Percentiles rank a stretch among this genome's conserved stretches.
These are phyloP conservation scores for Myrmaecium sp. DNA, from an alignment of 2,329 filamentous ascomycete species.

Conservation along the genomic window DNA sequence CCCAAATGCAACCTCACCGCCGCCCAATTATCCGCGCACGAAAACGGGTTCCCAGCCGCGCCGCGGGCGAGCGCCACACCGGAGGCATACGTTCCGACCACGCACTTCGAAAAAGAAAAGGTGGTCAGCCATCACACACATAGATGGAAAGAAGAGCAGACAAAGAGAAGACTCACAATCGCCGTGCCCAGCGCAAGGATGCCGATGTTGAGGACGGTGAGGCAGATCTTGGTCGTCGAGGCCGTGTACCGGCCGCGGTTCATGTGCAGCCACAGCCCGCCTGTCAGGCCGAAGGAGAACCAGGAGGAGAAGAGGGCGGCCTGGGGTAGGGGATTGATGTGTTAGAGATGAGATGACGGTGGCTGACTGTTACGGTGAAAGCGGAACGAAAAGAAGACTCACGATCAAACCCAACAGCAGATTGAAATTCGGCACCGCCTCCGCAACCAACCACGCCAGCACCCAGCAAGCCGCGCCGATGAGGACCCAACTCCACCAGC, in stretches of 20 bases:
- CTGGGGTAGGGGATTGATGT: slow-evolving; percentile 1
- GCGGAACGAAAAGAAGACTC: slow-evolving; percentile 8
- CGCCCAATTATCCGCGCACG: slow-evolving; percentile 15
- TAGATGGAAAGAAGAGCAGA: no score
- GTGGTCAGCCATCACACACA: no score
- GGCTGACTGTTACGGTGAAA: no score
- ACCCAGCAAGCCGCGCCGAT: slow-evolving; percentile 41
- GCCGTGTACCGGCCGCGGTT: slow-evolving; percentile 23
- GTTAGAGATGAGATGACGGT: background rate
- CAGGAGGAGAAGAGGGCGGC: slow-evolving; percentile 44
- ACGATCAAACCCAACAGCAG: slow-evolving; percentile 45
- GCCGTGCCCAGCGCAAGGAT: slow-evolving; percentile 21
- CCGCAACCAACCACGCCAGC: slow-evolving; percentile 49
- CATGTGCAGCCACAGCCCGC: slow-evolving; percentile 31
- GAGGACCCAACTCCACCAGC: slow-evolving; percentile 39
- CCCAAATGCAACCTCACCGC: no score
- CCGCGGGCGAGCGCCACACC: slow-evolving; percentile 10
- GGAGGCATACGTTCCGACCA: slow-evolving; percentile 13
- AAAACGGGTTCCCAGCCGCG: slow-evolving; percentile 12
- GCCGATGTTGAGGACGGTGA: slow-evolving; percentile 27
- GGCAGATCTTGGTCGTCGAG: slow-evolving; percentile 24
- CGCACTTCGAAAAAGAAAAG: no score
- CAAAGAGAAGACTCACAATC: slow-evolving; percentile 7
- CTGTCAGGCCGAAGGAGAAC: slow-evolving; percentile 40
- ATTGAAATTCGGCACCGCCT: slow-evolving; percentile 53